phyloP scores from a whole-genome alignment of 176 grass and related monocot genomes.

The Oropetium thomaeum region DNA sequence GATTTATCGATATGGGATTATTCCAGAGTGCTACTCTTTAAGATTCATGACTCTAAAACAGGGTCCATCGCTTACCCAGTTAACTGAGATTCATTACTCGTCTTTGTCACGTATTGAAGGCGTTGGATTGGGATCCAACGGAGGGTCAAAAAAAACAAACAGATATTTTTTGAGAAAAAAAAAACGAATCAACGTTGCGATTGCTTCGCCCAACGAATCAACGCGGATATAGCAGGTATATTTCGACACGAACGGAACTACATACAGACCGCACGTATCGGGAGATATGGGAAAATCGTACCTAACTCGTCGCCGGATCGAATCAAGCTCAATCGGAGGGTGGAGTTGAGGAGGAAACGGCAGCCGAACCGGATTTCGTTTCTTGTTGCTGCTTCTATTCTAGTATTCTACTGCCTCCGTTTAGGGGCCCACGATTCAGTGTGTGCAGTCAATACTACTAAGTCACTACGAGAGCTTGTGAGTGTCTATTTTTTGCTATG shows the following conservation, averaged over 20 bases:
- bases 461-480: background rate
- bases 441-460: too few species aligned
- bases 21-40: too few species aligned
- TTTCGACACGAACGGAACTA: background rate
- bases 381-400: background rate
- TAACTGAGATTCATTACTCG: too few species aligned
- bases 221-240: background rate
- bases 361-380: background rate
- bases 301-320: background rate
- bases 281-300: background rate
- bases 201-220: background rate
- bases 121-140: too few species aligned
- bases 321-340: conserved; percentile 2
- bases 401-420: background rate
- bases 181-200: background rate
- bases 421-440: background rate
- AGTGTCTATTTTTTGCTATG: too few species aligned
- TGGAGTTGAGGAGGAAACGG: background rate
- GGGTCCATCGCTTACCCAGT: too few species aligned
- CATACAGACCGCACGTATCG: background rate
- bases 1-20: too few species aligned
- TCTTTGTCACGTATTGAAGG: too few species aligned
- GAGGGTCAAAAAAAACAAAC: too few species aligned
- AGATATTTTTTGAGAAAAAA: too few species aligned
- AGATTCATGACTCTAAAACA: too few species aligned